Percentiles rank a stretch among this genome's conserved stretches.
Conservation (phyloP, 805 yeast species). For the Kazachstania bromeliacearum region DNA sequence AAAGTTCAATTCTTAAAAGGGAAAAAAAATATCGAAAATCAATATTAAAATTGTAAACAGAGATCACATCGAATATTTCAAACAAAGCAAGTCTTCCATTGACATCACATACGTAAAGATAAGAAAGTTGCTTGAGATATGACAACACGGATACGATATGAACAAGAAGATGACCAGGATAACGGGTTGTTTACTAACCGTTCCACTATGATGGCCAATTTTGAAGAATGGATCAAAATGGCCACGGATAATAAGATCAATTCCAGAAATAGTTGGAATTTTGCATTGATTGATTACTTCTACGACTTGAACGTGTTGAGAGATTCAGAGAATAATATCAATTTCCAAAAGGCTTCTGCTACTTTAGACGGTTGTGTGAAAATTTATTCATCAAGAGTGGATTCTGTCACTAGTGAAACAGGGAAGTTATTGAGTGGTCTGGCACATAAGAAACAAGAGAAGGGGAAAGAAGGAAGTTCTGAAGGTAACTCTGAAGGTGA, state of each 20-base stretch:
- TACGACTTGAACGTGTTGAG: constrained; percentile 68
- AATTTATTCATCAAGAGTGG: constrained; percentile 84
- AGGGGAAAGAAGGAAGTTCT: constrained; percentile 10
- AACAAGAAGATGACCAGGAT: constrained; percentile 11
- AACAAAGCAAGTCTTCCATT: no score
- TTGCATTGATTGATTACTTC: constrained; percentile 85
- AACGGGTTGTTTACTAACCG: constrained; percentile 27
- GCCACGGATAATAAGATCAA: constrained; percentile 81
- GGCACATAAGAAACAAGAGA: constrained; percentile 37
- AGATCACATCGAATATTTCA: no score
- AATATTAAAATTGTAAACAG: no score
- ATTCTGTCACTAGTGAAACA: constrained; percentile 85
- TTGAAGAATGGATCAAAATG: constrained; percentile 74
- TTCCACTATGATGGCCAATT: constrained; percentile 41
- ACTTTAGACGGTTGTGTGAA: constrained; percentile 92
- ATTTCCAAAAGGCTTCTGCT: constrained; percentile 84
- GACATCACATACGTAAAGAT: no score
- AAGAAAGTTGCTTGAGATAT: no score
- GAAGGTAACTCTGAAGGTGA: constrained; percentile 17
- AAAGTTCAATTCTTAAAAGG: no score
- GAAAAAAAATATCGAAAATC: no score
- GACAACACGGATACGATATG: constrained; percentile 6
- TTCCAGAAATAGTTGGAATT: constrained; percentile 78
- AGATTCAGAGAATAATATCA: constrained; percentile 67
- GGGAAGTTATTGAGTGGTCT: constrained; percentile 74